phyloP scores from a whole-genome alignment of 306 rosid genomes.

The Gastrolobium bilobum region DNA sequence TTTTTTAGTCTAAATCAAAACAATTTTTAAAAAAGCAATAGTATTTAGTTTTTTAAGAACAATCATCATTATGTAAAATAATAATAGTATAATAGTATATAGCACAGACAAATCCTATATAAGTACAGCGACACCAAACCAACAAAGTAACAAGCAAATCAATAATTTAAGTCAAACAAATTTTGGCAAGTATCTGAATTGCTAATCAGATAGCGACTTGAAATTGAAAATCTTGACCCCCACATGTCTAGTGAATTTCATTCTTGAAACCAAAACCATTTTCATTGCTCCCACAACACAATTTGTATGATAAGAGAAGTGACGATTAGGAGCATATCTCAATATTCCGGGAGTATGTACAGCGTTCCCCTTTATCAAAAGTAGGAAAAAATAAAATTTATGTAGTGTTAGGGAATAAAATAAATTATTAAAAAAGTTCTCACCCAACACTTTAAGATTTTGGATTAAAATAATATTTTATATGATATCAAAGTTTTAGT shows the following conservation, averaged over 20 bases:
- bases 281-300: neutral
- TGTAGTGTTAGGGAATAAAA: no score
- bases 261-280: slow-evolving; percentile 18
- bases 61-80: no score
- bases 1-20: neutral
- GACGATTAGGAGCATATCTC: no score
- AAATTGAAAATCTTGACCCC: neutral
- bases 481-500: no score
- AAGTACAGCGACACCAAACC: neutral
- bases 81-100: neutral
- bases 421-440: no score
- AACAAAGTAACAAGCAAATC: neutral
- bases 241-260: neutral
- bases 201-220: neutral
- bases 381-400: no score
- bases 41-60: neutral
- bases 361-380: no score
- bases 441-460: no score
- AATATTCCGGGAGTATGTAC: no score
- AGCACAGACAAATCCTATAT: neutral
- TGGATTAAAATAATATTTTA: no score
- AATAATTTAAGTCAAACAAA: neutral
- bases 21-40: neutral
- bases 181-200: neutral
- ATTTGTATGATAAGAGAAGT: no score